Base-by-base conservation (phyloP, 2,329 filamentous ascomycete genomes). In the Alternaria tenuissima region DNA sequence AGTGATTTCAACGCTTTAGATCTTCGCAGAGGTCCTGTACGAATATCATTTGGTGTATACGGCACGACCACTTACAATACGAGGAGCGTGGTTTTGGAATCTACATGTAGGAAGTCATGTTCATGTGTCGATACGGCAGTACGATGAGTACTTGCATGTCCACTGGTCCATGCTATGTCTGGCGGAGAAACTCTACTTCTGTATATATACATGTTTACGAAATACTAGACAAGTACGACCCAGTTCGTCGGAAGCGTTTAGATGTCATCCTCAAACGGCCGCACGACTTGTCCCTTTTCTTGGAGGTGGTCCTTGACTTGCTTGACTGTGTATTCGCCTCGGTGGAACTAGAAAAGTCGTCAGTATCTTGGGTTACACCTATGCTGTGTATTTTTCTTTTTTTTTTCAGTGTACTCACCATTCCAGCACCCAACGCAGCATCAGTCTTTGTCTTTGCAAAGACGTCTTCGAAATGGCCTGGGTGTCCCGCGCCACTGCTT, bases 341-440 rank as follows among this genome's bases (percentile, higher is more conserved):
- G 85, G 81, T 99, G 95, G 80, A 99, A 99, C 86, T 88, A 52
- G n/a, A 12, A 14, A 5, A 16, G n/a, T 5, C 3, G 63, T 71
- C 57, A 73, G 63, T 36, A 22, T 30, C 7, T n/a, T 38, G 28
- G 28, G 28, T 4, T 11, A 30, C 28, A 30, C 4, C 28, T 30
- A 9, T 30, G 28, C 28, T 11, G 28, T 30, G 9, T 30, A 1
- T 20, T 3, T 3, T 24, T 24, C 4, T n/a, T n/a, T 20, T 24
- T 24, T 24, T 7, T 24, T 2, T 5, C 28, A 12, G 28, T 30
- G 28, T 30, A 82, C 84, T 79, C 78, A 88, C 86, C 90, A 99
- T 99, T 54, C 95, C 95, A 8, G 95, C 95, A 3, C 95, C 95
- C 61, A 99, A 82, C 28, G 95, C 95, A 51, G 95, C 95, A 83